These are phyloP conservation scores for Moesziomyces sp. DNA, from an alignment of 1,284 basidiomycete genomes.

Conservation along the genomic window DNA sequence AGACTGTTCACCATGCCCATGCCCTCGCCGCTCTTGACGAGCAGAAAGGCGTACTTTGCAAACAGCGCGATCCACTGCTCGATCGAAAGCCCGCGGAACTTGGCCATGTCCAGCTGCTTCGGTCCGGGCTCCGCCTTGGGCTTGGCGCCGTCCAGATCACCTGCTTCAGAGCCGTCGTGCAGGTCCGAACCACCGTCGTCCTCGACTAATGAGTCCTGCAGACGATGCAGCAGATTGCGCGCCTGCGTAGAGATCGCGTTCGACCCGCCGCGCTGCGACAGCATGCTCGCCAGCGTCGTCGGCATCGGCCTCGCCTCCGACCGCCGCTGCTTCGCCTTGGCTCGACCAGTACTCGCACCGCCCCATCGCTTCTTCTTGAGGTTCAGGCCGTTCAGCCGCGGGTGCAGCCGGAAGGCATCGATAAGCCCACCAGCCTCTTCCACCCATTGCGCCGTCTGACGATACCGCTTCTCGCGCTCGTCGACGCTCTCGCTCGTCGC, in stretches of 20 bases:
- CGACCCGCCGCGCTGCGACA: constrained; percentile 14
- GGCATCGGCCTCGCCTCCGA: not conserved
- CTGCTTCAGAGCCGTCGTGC: constrained; percentile 63
- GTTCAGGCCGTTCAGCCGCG: constrained; percentile 33
- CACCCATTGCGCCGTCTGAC: constrained; percentile 75
- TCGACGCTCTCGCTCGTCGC: constrained; percentile 9
- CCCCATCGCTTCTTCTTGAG: constrained; percentile 23
- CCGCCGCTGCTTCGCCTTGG: constrained; percentile 12
- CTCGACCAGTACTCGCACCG: not conserved
- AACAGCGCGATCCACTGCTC: constrained; percentile 86
- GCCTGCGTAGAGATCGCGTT: constrained; percentile 74
- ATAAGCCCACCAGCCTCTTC: constrained; percentile 84
- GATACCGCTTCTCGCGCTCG: constrained; percentile 34
- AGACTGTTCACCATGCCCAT: constrained; percentile 75
- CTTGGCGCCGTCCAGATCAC: constrained; percentile 69
- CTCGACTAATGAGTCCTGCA: constrained; percentile 79
- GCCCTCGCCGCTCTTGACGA: constrained; percentile 75
- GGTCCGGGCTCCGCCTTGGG: constrained; percentile 48
- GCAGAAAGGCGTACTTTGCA: constrained; percentile 81
- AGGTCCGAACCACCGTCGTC: constrained; percentile 63
- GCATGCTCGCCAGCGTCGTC: constrained; percentile 19
- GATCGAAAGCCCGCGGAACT: constrained; percentile 83
- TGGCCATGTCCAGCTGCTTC: constrained; percentile 35
- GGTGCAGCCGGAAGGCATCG: constrained; percentile 86
- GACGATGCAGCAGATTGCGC: constrained; percentile 77